Evolutionary conservation across 225 moss, liverwort and hornwort genomes (phyloP).

Genomic region (Sphagnum contortum): DNA sequence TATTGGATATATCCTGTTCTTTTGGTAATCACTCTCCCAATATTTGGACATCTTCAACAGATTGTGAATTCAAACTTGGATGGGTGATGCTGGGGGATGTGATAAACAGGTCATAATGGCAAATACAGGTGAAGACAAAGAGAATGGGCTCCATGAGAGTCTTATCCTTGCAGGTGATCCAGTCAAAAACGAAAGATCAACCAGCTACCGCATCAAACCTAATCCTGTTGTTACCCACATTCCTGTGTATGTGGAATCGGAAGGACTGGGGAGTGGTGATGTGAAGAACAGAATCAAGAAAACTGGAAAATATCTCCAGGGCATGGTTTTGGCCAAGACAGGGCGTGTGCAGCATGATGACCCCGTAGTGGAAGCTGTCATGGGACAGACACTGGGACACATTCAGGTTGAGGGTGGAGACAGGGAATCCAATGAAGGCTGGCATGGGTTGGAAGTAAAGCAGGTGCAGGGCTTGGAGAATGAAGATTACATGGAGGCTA

Average conservation of each 20-base stretch:
- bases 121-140: conserved; percentile 55
- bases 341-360: conserved; percentile 87
- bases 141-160: conserved; percentile 27
- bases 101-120: conserved; percentile 72
- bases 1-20: not conserved
- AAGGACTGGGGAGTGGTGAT: conserved; percentile 18
- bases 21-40: not conserved
- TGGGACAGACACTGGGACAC: conserved; percentile 54
- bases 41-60: not conserved
- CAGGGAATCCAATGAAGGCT: conserved; percentile 19
- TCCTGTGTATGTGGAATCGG: conserved; percentile 52
- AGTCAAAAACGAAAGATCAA: conserved; percentile 21
- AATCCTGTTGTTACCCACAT: conserved; percentile 51
- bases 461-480: conserved; percentile 16
- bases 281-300: conserved; percentile 14
- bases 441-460: conserved; percentile 55
- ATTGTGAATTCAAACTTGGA: no score
- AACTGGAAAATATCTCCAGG: conserved; percentile 39
- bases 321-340: conserved; percentile 49
- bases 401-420: conserved; percentile 27
- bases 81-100: no score
- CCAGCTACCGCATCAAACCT: conserved; percentile 57
- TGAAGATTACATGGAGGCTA: conserved; percentile 27
- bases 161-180: conserved; percentile 56
- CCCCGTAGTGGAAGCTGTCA: conserved; percentile 69